phyloP scores from a whole-genome alignment of 352 stramenopile genomes.

The Pythium sukuiense region DNA sequence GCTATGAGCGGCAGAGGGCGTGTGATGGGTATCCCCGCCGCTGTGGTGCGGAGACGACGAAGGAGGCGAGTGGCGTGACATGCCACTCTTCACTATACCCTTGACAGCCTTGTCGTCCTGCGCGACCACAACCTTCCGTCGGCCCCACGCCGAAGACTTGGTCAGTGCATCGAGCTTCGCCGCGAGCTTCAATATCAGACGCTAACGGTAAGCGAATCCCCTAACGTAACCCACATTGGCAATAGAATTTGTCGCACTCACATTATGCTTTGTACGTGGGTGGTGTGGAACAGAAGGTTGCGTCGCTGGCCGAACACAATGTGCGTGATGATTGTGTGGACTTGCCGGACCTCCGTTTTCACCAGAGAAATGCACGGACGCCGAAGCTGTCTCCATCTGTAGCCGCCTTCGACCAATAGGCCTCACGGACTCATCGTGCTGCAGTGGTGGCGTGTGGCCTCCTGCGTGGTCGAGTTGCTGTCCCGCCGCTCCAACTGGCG shows the following conservation, averaged over 20 bases:
- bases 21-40: neutral
- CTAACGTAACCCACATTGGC: too few species aligned
- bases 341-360: neutral
- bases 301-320: slow-evolving; percentile 13
- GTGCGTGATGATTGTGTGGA: neutral
- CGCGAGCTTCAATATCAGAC: slow-evolving; percentile 32
- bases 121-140: slow-evolving; percentile 52
- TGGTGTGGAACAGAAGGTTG: slow-evolving; percentile 15
- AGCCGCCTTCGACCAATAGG: slow-evolving; percentile 11
- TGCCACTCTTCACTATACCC: neutral
- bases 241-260: neutral
- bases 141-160: slow-evolving; percentile 53
- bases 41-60: neutral
- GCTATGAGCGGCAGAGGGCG: neutral
- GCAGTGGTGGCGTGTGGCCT: neutral
- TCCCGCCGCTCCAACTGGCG: neutral
- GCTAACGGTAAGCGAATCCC: neutral
- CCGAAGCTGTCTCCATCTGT: slow-evolving; percentile 17
- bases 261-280: slow-evolving; percentile 27
- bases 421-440: slow-evolving; percentile 8
- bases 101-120: slow-evolving; percentile 34
- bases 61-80: slow-evolving; percentile 26
- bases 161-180: slow-evolving; percentile 63
- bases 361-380: neutral
- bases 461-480: neutral